Evolutionary conservation across 176 grass and related monocot species (phyloP).

Genomic region (Musa acuminata): DNA sequence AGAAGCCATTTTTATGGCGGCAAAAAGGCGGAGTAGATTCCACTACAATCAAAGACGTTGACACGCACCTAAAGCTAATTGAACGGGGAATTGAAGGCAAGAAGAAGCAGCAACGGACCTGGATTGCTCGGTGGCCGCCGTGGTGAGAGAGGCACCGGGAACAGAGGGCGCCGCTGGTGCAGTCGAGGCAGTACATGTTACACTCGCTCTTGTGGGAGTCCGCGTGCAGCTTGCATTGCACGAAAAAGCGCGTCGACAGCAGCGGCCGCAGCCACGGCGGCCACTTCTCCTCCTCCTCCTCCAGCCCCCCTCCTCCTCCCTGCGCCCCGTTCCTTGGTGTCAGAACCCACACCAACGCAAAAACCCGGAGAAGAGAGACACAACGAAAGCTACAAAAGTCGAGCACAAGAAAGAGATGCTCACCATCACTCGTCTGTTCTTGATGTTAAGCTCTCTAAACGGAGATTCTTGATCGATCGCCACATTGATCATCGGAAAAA

Average conservation of each 20-base stretch:
- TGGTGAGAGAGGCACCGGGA: constrained; percentile 65
- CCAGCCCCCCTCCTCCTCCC: background rate
- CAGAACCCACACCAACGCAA: background rate
- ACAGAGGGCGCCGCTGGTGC: constrained; percentile 75
- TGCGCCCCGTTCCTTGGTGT: background rate
- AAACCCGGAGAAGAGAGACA: background rate
- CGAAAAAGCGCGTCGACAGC: constrained; percentile 71
- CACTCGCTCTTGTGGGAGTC: constrained; percentile 97
- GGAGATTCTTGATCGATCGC: background rate
- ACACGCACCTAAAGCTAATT: no score
- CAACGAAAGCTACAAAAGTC: background rate
- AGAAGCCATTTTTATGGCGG: no score
- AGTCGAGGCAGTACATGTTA: constrained; percentile 99
- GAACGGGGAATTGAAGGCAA: no score
- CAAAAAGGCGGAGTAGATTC: no score
- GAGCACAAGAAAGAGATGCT: background rate
- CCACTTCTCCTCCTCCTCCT: constrained; percentile 56
- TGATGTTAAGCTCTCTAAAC: background rate
- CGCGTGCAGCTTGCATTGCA: constrained; percentile 77
- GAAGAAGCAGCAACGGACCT: constrained; percentile 26
- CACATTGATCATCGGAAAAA: background rate
- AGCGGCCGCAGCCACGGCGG: constrained; percentile 90
- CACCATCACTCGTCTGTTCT: background rate
- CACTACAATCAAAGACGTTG: no score
- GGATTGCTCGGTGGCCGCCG: constrained; percentile 70